A percentile compares a stretch with the other conserved stretches of the same genome.
phyloP scores from a whole-genome alignment of 2,329 filamentous ascomycete species.

The Aspergillus fumigatiaffinis region DNA sequence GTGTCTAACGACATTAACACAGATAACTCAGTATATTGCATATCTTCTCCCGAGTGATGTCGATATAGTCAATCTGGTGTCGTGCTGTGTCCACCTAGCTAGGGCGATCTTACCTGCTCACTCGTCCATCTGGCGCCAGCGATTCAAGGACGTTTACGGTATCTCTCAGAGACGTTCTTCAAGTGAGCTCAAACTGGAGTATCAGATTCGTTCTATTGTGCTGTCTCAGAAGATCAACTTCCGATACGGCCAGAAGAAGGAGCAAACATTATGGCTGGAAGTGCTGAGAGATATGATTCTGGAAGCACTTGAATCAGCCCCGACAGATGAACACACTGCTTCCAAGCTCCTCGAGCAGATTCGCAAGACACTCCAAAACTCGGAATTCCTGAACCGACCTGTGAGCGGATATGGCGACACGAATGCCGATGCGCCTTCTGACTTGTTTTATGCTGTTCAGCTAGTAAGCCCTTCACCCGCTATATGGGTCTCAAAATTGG shows the following conservation, averaged over 20 bases:
- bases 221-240: slow-evolving; percentile 28
- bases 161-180: slow-evolving; percentile 16
- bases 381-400: slow-evolving; percentile 24
- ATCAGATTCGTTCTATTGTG: slow-evolving; percentile 33
- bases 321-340: not conserved
- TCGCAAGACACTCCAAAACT: slow-evolving; percentile 11
- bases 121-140: slow-evolving; percentile 32
- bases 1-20: not conserved
- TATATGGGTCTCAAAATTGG: not conserved
- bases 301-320: slow-evolving; percentile 14
- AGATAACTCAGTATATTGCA: slow-evolving; percentile 34
- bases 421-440: slow-evolving; percentile 11
- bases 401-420: slow-evolving; percentile 12
- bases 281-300: slow-evolving; percentile 28
- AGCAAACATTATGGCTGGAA: slow-evolving; percentile 28
- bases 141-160: slow-evolving; percentile 34
- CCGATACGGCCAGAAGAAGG: slow-evolving; percentile 18
- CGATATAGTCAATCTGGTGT: slow-evolving; percentile 29
- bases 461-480: slow-evolving; percentile 19
- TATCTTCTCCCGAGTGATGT: slow-evolving; percentile 23
- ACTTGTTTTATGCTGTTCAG: slow-evolving; percentile 27
- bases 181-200: slow-evolving; percentile 28
- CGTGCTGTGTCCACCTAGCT: slow-evolving; percentile 23
- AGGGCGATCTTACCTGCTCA: slow-evolving; percentile 21
- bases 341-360: slow-evolving; percentile 24